Evolutionary conservation across 2,329 filamentous ascomycete species (phyloP).

Genomic region (Clonostachys solani): DNA sequence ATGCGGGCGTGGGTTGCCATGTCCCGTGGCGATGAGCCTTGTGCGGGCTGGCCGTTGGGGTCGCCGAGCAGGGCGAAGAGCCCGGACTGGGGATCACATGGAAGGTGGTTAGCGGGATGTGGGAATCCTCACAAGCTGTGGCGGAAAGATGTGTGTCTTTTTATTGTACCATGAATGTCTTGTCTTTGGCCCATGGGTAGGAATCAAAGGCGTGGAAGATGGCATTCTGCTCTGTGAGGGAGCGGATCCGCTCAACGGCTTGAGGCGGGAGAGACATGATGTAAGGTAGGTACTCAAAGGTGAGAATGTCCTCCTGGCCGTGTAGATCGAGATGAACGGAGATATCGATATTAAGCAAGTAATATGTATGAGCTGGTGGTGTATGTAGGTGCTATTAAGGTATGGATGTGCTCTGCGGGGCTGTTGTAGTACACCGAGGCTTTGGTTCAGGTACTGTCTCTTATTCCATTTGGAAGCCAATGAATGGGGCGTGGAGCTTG

Average conservation of each 20-base stretch:
- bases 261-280: too few species aligned
- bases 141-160: not conserved
- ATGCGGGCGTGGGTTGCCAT: slow-evolving; percentile 63
- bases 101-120: not conserved
- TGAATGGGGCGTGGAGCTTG: too few species aligned
- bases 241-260: slow-evolving; percentile 27
- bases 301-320: too few species aligned
- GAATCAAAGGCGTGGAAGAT: slow-evolving; percentile 58
- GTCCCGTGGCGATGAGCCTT: slow-evolving; percentile 41
- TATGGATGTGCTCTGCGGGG: too few species aligned
- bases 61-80: slow-evolving; percentile 61
- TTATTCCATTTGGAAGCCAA: too few species aligned
- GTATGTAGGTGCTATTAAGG: too few species aligned
- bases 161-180: slow-evolving; percentile 56
- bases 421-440: too few species aligned
- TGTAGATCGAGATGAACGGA: too few species aligned
- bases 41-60: slow-evolving; percentile 30
- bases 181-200: slow-evolving; percentile 65
- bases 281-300: too few species aligned
- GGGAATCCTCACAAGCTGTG: not conserved
- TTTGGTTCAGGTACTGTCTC: too few species aligned
- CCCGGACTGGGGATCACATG: slow-evolving; percentile 45
- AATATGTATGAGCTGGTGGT: too few species aligned
- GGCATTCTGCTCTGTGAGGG: slow-evolving; percentile 29
- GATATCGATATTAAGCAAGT: too few species aligned